Evolutionary conservation across 2,329 filamentous ascomycete genomes (phyloP).

Genomic region (Colletotrichum horii): DNA sequence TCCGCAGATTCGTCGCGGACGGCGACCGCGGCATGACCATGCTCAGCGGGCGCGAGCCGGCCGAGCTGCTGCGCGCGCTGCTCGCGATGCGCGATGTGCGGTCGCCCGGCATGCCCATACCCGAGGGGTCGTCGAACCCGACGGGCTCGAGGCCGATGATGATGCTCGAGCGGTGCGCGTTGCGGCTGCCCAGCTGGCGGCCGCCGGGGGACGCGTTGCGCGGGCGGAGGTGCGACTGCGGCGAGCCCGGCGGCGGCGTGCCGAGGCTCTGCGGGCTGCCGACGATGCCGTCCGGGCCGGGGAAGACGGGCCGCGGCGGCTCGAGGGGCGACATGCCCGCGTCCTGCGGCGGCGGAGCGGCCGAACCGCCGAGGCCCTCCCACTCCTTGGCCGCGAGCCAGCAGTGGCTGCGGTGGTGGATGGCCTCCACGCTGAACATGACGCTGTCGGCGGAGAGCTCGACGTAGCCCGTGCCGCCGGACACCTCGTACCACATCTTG

Average conservation of each 20-base stretch:
- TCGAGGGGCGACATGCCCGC: slow-evolving; percentile 42
- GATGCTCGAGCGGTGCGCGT: slow-evolving; percentile 46
- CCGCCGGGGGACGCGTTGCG: slow-evolving; percentile 43
- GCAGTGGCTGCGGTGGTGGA: slow-evolving; percentile 63
- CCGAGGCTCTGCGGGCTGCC: slow-evolving; percentile 24
- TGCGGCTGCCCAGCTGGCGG: slow-evolving; percentile 27
- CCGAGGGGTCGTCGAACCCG: slow-evolving; percentile 2
- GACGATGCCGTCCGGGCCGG: slow-evolving; percentile 30
- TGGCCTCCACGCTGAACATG: slow-evolving; percentile 66
- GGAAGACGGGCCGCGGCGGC: slow-evolving; percentile 42
- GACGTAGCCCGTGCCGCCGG: slow-evolving; percentile 62
- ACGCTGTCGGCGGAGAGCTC: slow-evolving; percentile 66
- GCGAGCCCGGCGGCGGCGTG: slow-evolving; percentile 32
- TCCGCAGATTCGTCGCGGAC: slow-evolving; percentile 39
- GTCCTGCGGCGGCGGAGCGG: slow-evolving; percentile 31
- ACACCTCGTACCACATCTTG: slow-evolving; percentile 77
- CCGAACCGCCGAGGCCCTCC: slow-evolving; percentile 42
- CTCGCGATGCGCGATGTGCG: slow-evolving; percentile 25
- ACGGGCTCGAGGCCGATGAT: slow-evolving; percentile 47
- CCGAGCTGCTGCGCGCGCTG: slow-evolving; percentile 31
- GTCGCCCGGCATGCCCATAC: slow-evolving; percentile 18
- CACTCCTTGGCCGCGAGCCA: slow-evolving; percentile 59
- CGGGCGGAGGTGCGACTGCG: slow-evolving; percentile 38
- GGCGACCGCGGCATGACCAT: slow-evolving; percentile 29
- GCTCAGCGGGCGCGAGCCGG: slow-evolving; percentile 18